These are phyloP conservation scores for Phyllosticta citrichinensis DNA, from an alignment of 2,329 filamentous ascomycete genomes.

Conservation along the genomic window DNA sequence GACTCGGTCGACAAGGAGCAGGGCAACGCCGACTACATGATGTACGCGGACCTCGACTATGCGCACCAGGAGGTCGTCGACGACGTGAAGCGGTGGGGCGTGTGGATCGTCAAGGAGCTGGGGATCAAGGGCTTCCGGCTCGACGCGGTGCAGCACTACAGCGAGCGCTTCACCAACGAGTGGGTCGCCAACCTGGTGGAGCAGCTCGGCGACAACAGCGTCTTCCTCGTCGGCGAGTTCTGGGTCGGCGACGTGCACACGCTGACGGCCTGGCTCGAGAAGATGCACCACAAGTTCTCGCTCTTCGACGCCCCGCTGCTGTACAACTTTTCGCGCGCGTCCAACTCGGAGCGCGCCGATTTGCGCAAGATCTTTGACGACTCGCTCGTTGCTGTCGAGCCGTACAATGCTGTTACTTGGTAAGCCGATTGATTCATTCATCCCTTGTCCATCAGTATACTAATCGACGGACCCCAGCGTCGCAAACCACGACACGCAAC, in stretches of 20 bases:
- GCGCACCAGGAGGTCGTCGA: constrained; percentile 51
- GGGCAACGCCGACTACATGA: constrained; percentile 47
- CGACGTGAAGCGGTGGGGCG: constrained; percentile 56
- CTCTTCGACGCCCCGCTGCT: constrained; percentile 62
- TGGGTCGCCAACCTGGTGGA: constrained; percentile 48
- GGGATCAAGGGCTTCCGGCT: constrained; percentile 57
- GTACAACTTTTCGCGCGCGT: constrained; percentile 44
- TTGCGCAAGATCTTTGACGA: constrained; percentile 53
- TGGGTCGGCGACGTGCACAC: constrained; percentile 51
- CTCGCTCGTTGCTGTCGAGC: constrained; percentile 46
- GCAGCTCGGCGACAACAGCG: constrained; percentile 38
- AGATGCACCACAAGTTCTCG: constrained; percentile 47
- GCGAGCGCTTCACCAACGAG: constrained; percentile 53
- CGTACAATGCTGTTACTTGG: constrained; percentile 46
- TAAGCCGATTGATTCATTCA: constrained; percentile 17
- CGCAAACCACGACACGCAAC: constrained; percentile 62
- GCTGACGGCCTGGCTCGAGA: constrained; percentile 48
- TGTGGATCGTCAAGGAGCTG: constrained; percentile 54
- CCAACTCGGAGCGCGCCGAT: constrained; percentile 30
- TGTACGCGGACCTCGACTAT: constrained; percentile 64
- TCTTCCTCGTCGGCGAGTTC: constrained; percentile 61
- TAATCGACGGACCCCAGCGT: constrained; percentile 46
- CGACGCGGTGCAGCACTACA: constrained; percentile 66
- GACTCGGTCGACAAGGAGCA: constrained; percentile 51
- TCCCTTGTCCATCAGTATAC: too few species aligned